Evolutionary conservation across 2,329 filamentous ascomycete genomes (phyloP).

Genomic region (Fusarium drepaniforme): DNA sequence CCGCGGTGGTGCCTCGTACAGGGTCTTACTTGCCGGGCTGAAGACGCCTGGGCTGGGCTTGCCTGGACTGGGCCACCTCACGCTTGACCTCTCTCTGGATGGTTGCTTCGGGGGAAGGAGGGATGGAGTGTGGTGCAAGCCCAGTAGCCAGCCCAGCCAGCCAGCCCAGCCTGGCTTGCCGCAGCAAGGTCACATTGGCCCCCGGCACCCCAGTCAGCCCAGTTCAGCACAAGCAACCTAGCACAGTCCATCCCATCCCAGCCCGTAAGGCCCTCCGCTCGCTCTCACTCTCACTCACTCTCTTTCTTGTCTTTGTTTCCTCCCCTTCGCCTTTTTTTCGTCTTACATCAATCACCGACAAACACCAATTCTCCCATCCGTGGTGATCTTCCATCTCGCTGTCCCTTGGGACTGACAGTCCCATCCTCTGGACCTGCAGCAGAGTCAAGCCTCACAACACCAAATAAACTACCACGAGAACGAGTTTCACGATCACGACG

Average conservation of each 20-base stretch:
- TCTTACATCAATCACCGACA: conserved; percentile 14
- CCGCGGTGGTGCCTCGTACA: neutral
- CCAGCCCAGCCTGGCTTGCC: conserved; percentile 25
- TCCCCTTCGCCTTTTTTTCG: conserved; percentile 8
- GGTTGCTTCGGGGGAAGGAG: neutral
- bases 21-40: conserved; percentile 31
- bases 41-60: conserved; percentile 29
- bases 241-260: neutral
- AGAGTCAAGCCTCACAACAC: neutral
- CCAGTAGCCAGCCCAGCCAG: neutral
- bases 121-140: neutral
- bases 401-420: conserved; percentile 24
- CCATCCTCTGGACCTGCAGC: conserved; percentile 6
- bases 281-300: conserved; percentile 1
- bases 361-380: conserved; percentile 6
- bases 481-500: conserved; percentile 12
- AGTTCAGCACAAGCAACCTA: neutral
- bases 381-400: conserved; percentile 3
- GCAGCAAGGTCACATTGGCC: conserved; percentile 34
- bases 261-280: neutral
- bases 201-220: conserved; percentile 4
- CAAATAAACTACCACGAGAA: neutral
- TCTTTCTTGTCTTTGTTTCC: conserved; percentile 33
- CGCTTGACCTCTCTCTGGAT: neutral
- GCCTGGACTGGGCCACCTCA: neutral